Conservation (phyloP, 208 protist species). For the Acanthamoeba lenticulata region DNA sequence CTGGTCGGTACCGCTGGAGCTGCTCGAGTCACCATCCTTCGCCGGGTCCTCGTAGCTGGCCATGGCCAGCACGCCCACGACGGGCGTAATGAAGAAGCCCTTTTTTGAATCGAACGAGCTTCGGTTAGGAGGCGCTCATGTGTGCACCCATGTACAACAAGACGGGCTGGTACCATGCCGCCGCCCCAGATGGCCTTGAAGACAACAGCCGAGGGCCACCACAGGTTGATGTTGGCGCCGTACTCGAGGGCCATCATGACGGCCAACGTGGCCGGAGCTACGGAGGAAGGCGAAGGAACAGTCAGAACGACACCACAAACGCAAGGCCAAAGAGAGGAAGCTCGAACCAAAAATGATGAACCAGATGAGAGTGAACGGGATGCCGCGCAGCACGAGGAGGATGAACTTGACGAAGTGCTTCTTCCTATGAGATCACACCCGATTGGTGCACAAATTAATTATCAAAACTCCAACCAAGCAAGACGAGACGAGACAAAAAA, state of each 20-base stretch:
- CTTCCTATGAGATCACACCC: too few relatives aligned
- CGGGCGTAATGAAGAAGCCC: not conserved
- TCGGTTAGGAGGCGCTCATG: too few relatives aligned
- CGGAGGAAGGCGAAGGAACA: too few relatives aligned
- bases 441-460: too few relatives aligned
- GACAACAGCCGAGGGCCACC: constrained; percentile 1
- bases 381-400: not conserved
- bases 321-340: not conserved
- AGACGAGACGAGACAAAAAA: too few relatives aligned
- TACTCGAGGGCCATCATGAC: constrained; percentile 39
- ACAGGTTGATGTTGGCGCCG: not conserved
- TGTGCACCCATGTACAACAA: not conserved
- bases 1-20: not conserved
- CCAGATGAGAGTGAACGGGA: constrained; percentile 22
- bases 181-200: constrained; percentile 44
- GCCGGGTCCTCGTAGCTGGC: constrained; percentile 11
- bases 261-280: not conserved
- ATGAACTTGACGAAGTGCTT: constrained; percentile 40
- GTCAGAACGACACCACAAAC: too few relatives aligned
- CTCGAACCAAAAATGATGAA: not conserved
- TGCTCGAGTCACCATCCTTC: not conserved
- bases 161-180: not conserved
- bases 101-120: too few relatives aligned
- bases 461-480: too few relatives aligned
- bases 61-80: not conserved